Base-by-base conservation (phyloP, 2,329 filamentous ascomycete genomes). In the Nakataea oryzae region DNA sequence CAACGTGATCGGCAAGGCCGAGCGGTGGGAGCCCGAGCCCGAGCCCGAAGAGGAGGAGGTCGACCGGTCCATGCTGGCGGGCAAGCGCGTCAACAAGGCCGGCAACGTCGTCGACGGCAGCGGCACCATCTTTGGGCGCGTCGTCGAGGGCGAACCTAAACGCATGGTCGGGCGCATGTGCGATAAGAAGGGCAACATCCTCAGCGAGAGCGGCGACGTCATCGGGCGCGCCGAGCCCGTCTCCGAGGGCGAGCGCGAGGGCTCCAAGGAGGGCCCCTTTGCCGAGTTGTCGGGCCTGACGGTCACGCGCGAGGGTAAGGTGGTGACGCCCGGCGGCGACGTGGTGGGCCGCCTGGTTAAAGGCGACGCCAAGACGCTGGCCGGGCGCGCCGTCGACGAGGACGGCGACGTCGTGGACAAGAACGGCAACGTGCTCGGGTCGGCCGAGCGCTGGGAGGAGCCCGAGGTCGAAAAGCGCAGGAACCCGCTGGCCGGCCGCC, bases 361-460 rank as follows among this genome's bases (percentile, higher is more conserved):
- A 58, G 91, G 90, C 3, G 88, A 96, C 62, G 72, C 81, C 47
- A 91, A 91, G 80, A 78, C 80, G 60, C 81, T 96, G 1, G 84
- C 87, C 50, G 91, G 91, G 21, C 87, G 90, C 58, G 69, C 79
- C 11, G 90, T 95, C 24, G 91, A 95, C 63, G 87, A 91, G 65
- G 90, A 96, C 65, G 91, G 91, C 50, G 90, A 95, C 63, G 86
- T 96, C 34, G 79, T 89, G 62, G 91, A 95, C 77, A 86, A 86
- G 72, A 92, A 91, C 70, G 83, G 83, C 34, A 86, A 86, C 65
- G 70, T 76, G 1, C 71, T 86, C 2, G 83, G 82, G 30, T 80
- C 81, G 64, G 83, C 83, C 0, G 83, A 86, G 71, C 77, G 83
- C 26, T 86, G 82, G 82, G 79, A 83, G 66, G 81, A 83, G 69